Base-by-base conservation (phyloP, 2,329 filamentous ascomycete genomes). In the Clarireedia homoeocarpa region DNA sequence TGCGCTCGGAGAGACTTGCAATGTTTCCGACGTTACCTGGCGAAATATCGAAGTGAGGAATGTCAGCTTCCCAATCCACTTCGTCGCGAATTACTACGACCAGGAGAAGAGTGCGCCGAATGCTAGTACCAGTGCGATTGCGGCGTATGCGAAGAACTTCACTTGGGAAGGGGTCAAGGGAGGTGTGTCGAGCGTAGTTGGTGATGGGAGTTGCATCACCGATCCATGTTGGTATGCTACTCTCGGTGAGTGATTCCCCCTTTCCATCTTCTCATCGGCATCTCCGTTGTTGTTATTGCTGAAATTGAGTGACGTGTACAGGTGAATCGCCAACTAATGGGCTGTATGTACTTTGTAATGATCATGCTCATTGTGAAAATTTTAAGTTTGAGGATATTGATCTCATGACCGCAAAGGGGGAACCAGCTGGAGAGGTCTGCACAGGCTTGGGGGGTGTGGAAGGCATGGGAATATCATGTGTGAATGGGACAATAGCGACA, bases 21-120 rank as follows among this genome's bases (percentile, higher is more conserved):
- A 51, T 20, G 6, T 55, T 1, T 42, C 15, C 7, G 26, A 55
- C 36, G 47, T 55, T 5, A 55, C 46, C 6, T 55, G 39, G 47
- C 30, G 27, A 34, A 44, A 55, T n/a, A 50, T 55, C 12, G 38
- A 44, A 26, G 47, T 55, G 15, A 51, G 39, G 12, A 51, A 51
- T 36, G 27, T 51, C 5, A 51, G 53, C 5, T 51, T 24, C 46
- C 47, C 53, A 4, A 51, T 55, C 14, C 47, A 55, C 51, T 55
- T 55, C 26, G 26, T 55, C 4, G 53, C 26, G 39, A 27, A 51
- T 44, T 55, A 55, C 24, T 42, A 24, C 30, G 47, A 55, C 26
- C 53, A 55, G 20, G 47, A 36, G 14, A 54, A 54, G 6, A n/a
- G 6, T 1, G n/a, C 44, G 3, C 36, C 36, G 6, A 24, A 12